Base-by-base conservation (phyloP, 2,329 filamentous ascomycete genomes). In the Acrocalymma vagum region DNA sequence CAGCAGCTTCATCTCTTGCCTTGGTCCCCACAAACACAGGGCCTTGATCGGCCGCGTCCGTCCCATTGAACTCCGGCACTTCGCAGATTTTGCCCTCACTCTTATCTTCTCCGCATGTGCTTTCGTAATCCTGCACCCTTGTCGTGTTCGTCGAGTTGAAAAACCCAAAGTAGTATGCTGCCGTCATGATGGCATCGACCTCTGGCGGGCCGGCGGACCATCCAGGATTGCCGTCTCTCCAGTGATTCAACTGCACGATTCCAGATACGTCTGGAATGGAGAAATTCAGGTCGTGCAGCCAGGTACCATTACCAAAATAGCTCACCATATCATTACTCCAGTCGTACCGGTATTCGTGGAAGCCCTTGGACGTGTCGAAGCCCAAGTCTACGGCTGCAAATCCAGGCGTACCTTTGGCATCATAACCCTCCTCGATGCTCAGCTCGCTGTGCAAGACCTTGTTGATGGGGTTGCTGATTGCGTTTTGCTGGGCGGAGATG, bases 291-390 rank as follows among this genome's bases (percentile, higher is more conserved):
- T 29, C 18, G 3, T 27, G 26, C 5, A 29, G 6, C 34, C 18
- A 38, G 3, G 9, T 38, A 5, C 13, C n/a, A 24, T 29, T 27
- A 22, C 13, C 6, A 4, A 16, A 38, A 16, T 16, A 22, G n/a
- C 26, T 38, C 7, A 38, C 18, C 3, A 23, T 21, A 5, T 38
- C 25, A 5, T 13, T 4, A 5, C 20, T 29, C 25, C 34, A 38
- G 11, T 38, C 26, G 14, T 38, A 29, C 9, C 17, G 15, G n/a
- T 38, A 38, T 10, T 38, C 17, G 17, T 29, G 25, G n/a, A 29
- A 29, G 2, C 18, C 17, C 3, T 29, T 9, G 8, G 34, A 4
- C 5, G 18, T 13, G 14, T 38, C 17, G 18, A 29, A 29, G 2
- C 8, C 26, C 16, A 29, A 21, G 11, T 29, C 18, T 5, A 13